Conservation (phyloP, 768 basidiomycete species). For the Serendipita sp. region DNA sequence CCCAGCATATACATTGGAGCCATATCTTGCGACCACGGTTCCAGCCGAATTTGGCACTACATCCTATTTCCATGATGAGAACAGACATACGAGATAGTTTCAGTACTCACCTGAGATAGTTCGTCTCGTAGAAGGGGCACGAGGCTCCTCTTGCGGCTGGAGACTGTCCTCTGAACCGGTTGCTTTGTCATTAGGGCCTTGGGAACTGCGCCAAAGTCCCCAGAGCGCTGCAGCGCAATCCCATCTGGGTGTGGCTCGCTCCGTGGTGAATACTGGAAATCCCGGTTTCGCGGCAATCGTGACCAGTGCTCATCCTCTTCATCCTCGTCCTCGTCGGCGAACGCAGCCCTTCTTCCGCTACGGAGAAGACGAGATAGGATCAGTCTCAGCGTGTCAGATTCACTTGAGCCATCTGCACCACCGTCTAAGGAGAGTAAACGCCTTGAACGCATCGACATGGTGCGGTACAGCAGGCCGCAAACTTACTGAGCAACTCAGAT, state of each 20-base stretch:
- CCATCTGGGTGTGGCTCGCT: conserved; percentile 50
- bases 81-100: not conserved
- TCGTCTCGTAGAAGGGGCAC: conserved; percentile 30
- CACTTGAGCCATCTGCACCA: not conserved
- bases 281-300: conserved; percentile 7
- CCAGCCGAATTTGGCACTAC: conserved; percentile 68
- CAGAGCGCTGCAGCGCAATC: conserved; percentile 46
- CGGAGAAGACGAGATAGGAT: not conserved
- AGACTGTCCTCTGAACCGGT: conserved; percentile 24
- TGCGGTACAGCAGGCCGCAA: not conserved
- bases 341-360: not conserved
- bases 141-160: not conserved
- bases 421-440: not conserved
- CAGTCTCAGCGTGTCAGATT: not conserved
- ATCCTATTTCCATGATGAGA: conserved; percentile 26
- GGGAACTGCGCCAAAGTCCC: conserved; percentile 58
- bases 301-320: not conserved
- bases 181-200: conserved; percentile 31
- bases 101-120: conserved; percentile 34
- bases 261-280: conserved; percentile 24
- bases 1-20: conserved; percentile 64
- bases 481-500: not conserved
- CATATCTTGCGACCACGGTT: conserved; percentile 58
- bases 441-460: not conserved
- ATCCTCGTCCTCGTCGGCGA: conserved; percentile 6